Evolutionary conservation across 257 asterid genomes (phyloP).

Genomic region (Solanum sitiens): DNA sequence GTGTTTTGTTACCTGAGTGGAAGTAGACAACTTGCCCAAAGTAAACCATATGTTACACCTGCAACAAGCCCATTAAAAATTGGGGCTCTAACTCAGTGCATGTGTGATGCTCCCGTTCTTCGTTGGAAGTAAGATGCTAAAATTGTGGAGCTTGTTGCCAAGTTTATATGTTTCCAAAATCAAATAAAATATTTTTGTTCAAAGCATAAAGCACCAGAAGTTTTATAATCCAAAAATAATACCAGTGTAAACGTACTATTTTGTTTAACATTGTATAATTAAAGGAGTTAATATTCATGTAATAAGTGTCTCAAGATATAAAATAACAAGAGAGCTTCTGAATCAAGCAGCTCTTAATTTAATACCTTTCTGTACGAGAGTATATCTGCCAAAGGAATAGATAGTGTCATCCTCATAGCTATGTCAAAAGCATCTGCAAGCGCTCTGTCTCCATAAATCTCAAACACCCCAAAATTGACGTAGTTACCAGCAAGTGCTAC

Average conservation of each 20-base stretch:
- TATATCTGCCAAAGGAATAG: slow-evolving; percentile 77
- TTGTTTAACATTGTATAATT: background rate
- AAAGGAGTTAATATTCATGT: background rate
- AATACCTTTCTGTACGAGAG: slow-evolving; percentile 92
- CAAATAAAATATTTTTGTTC: background rate
- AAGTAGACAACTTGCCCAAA: background rate
- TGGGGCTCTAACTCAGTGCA: background rate
- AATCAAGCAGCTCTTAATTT: background rate
- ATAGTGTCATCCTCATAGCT: slow-evolving; percentile 76
- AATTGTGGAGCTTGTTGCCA: background rate
- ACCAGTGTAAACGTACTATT: background rate
- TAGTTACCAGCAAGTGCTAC: slow-evolving; percentile 93
- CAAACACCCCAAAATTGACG: slow-evolving; percentile 96
- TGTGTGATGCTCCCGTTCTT: background rate
- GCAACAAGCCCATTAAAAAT: background rate
- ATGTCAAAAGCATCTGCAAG: slow-evolving; percentile 95
- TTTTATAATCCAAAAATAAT: background rate
- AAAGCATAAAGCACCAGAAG: background rate
- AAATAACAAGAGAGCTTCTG: background rate
- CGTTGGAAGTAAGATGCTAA: background rate
- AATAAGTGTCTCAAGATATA: background rate
- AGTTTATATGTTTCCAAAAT: background rate
- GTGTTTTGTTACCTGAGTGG: background rate
- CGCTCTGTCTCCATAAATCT: slow-evolving; percentile 96
- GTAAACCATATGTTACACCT: background rate